Percentiles rank a stretch among this genome's conserved stretches.
Evolutionary conservation across 495 filamentous ascomycete species (phyloP).

Genomic region (Penicillium dipodomyicola): DNA sequence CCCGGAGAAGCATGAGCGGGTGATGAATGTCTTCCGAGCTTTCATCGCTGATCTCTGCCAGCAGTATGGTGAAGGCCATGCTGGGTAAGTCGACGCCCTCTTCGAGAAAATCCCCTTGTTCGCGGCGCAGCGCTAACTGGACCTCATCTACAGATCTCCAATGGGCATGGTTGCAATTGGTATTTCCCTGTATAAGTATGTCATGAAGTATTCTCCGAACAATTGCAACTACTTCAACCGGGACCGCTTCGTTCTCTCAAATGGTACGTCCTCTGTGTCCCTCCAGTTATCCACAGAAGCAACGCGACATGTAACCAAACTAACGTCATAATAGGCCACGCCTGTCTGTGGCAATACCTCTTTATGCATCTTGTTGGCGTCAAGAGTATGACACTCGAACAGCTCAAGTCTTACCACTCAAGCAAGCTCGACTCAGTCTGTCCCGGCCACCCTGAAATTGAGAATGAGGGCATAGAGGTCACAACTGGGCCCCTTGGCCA

Average conservation of each 20-base stretch:
- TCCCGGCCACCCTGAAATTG: no score
- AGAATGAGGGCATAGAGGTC: no score
- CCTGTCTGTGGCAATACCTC: slow-evolving; percentile 55
- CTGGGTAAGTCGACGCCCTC: slow-evolving; percentile 41
- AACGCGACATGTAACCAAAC: no score
- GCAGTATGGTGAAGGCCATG: slow-evolving; percentile 55
- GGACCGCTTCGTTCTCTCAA: slow-evolving; percentile 82
- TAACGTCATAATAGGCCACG: slow-evolving; percentile 37
- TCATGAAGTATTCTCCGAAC: slow-evolving; percentile 90
- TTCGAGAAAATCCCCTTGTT: no score
- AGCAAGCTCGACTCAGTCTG: slow-evolving; percentile 44
- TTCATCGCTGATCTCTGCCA: slow-evolving; percentile 56
- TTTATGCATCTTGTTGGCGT: slow-evolving; percentile 55
- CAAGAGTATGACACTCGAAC: slow-evolving; percentile 53
- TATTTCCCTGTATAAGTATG: slow-evolving; percentile 82
- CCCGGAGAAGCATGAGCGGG: slow-evolving; percentile 33
- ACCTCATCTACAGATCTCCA: no score
- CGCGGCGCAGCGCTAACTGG: no score
- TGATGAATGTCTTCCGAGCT: slow-evolving; percentile 46
- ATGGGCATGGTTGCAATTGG: slow-evolving; percentile 67
- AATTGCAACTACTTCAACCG: slow-evolving; percentile 84
- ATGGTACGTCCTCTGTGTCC: slow-evolving; percentile 11
- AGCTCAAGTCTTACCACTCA: slow-evolving; percentile 55
- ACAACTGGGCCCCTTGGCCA: slow-evolving; percentile 50
- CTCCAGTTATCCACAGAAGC: no score